Percentiles rank a stretch among this genome's conserved stretches.
Evolutionary conservation across 2,329 filamentous ascomycete species (phyloP).

Genomic region (Hirsutella thompsonii): DNA sequence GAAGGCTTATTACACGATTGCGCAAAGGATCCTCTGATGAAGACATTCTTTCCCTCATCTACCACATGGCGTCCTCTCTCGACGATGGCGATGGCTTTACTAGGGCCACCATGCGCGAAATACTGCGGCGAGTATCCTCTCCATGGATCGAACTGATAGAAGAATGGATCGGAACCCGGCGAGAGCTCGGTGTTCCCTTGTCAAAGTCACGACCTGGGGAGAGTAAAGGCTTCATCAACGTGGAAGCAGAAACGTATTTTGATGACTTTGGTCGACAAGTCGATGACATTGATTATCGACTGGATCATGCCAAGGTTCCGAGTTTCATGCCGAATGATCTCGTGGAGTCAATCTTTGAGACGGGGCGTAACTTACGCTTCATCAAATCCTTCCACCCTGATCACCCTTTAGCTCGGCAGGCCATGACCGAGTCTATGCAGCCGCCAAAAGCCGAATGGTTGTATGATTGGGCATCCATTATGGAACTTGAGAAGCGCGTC

Average conservation of each 20-base stretch:
- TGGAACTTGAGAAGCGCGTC: conserved; percentile 48
- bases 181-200: conserved; percentile 41
- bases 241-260: conserved; percentile 38
- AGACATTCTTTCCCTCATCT: conserved; percentile 46
- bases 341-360: conserved; percentile 62
- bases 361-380: conserved; percentile 62
- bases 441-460: conserved; percentile 53
- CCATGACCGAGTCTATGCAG: conserved; percentile 28
- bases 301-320: conserved; percentile 55
- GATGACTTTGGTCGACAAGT: conserved; percentile 47
- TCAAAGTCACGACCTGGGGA: conserved; percentile 30
- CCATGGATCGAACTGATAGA: conserved; percentile 58
- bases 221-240: conserved; percentile 46
- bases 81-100: conserved; percentile 52
- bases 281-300: conserved; percentile 45
- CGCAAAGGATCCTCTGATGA: conserved; percentile 39
- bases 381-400: conserved; percentile 57
- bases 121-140: conserved; percentile 47
- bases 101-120: conserved; percentile 50
- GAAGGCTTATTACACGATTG: conserved; percentile 34
- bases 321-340: conserved; percentile 60
- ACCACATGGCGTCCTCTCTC: conserved; percentile 46
- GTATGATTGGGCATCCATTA: conserved; percentile 59
- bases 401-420: conserved; percentile 51
- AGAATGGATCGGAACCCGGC: conserved; percentile 61